phyloP scores from a whole-genome alignment of 1,284 basidiomycete species.

The Pascua guehoae region DNA sequence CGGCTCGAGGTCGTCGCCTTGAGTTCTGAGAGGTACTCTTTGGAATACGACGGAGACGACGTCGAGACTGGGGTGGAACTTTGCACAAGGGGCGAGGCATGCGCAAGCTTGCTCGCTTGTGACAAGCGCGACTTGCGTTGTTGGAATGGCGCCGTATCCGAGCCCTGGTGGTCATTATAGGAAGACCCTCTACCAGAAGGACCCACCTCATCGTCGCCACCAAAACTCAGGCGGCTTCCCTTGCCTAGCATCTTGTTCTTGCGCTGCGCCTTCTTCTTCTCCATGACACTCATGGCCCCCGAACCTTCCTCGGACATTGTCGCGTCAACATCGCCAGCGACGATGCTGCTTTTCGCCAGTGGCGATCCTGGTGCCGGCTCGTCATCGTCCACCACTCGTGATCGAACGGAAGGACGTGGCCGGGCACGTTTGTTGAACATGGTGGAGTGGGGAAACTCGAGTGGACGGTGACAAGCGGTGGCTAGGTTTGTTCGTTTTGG shows the following conservation, averaged over 20 bases:
- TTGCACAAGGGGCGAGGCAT: slow-evolving; percentile 13
- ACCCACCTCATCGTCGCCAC: slow-evolving; percentile 60
- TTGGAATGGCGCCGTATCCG: slow-evolving; percentile 37
- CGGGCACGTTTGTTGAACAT: slow-evolving; percentile 48
- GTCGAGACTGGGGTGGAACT: slow-evolving; percentile 46
- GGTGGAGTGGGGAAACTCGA: slow-evolving; percentile 3
- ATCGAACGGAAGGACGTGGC: slow-evolving; percentile 36
- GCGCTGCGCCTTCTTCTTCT: slow-evolving; percentile 41
- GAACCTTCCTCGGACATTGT: slow-evolving; percentile 17
- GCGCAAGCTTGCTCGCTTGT: slow-evolving; percentile 36
- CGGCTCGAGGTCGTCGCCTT: slow-evolving; percentile 73
- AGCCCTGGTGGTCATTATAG: slow-evolving; percentile 9
- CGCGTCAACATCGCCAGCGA: slow-evolving; percentile 18
- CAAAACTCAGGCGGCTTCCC: slow-evolving; percentile 66
- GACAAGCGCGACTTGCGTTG: slow-evolving; percentile 48
- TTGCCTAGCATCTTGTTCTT: slow-evolving; percentile 24
- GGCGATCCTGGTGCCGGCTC: slow-evolving; percentile 28
- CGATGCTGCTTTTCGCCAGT: slow-evolving; percentile 24
- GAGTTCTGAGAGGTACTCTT: slow-evolving; percentile 72
- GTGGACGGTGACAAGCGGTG: not conserved
- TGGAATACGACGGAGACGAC: slow-evolving; percentile 57
- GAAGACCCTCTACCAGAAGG: not conserved
- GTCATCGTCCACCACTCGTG: slow-evolving; percentile 31
- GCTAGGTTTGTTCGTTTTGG: not conserved
- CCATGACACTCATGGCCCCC: slow-evolving; percentile 35